Evolutionary conservation across 2,329 filamentous ascomycete genomes (phyloP).

Genomic region (Hypoxylon sp.): DNA sequence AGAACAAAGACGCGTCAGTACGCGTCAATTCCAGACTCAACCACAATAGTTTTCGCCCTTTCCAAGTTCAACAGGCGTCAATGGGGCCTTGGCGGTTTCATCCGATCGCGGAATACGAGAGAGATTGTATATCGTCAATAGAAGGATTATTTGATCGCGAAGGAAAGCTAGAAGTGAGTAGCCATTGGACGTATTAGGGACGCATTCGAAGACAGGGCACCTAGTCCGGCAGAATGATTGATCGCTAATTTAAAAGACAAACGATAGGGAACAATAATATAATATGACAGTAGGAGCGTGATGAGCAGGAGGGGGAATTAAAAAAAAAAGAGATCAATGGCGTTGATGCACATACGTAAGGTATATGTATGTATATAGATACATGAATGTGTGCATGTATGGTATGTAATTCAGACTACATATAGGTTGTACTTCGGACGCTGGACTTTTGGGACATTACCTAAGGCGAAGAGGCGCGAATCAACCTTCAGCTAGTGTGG

Average conservation of each 20-base stretch:
- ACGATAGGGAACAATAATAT: background rate
- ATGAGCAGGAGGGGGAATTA: background rate
- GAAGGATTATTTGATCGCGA: constrained; percentile 19
- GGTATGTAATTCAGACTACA: no score
- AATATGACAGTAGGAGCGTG: background rate
- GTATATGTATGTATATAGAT: background rate
- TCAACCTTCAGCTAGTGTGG: constrained; percentile 37
- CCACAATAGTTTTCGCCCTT: background rate
- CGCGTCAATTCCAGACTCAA: constrained; percentile 22
- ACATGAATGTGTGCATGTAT: no score
- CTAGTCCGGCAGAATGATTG: background rate
- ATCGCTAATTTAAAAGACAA: background rate
- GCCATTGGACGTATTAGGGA: background rate
- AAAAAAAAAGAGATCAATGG: background rate
- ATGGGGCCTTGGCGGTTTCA: constrained; percentile 1
- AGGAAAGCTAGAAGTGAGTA: constrained; percentile 4
- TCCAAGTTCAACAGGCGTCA: background rate
- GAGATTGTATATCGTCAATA: background rate
- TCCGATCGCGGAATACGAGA: background rate
- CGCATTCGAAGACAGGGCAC: background rate
- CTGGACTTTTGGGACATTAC: background rate
- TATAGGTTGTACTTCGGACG: no score
- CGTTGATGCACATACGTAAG: constrained; percentile 3
- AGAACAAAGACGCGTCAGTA: constrained; percentile 44
- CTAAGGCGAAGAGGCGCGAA: constrained; percentile 28